phyloP scores from a whole-genome alignment of 2,329 filamentous ascomycete genomes.

The Emmonsia crescens region DNA sequence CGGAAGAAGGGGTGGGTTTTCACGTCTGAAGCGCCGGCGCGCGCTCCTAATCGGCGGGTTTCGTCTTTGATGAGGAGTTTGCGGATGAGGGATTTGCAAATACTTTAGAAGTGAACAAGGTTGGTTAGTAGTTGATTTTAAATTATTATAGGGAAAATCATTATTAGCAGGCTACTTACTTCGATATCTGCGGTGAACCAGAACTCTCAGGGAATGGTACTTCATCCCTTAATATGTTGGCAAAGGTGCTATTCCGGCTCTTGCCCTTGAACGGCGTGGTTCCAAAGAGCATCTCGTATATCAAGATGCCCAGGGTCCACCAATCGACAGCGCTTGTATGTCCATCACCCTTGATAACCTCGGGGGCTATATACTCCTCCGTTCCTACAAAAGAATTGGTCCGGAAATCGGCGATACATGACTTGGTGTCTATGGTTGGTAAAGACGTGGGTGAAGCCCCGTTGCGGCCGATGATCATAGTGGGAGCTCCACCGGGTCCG shows the following conservation, averaged over 20 bases:
- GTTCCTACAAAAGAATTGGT: constrained; percentile 98
- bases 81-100: constrained; percentile 92
- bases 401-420: constrained; percentile 94
- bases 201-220: constrained; percentile 90
- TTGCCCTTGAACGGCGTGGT: constrained; percentile 99
- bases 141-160: neutral
- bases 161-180: constrained; percentile 49
- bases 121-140: constrained; percentile 2
- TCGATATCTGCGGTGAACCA: constrained; percentile 74
- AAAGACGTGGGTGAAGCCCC: constrained; percentile 76
- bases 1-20: constrained; percentile 95
- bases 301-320: constrained; percentile 96
- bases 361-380: constrained; percentile 96
- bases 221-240: constrained; percentile 90
- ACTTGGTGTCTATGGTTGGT: constrained; percentile 96
- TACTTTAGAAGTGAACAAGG: constrained; percentile 38
- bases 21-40: constrained; percentile 91
- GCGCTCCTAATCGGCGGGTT: constrained; percentile 80
- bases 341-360: constrained; percentile 96
- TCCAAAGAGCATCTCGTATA: constrained; percentile 98
- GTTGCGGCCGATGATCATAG: constrained; percentile 90
- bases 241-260: constrained; percentile 95
- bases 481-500: constrained; percentile 86
- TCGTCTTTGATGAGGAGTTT: constrained; percentile 98
- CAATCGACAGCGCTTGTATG: constrained; percentile 98